phyloP scores from a whole-genome alignment of 140 eudicot species.

The Flaveria floridana region DNA sequence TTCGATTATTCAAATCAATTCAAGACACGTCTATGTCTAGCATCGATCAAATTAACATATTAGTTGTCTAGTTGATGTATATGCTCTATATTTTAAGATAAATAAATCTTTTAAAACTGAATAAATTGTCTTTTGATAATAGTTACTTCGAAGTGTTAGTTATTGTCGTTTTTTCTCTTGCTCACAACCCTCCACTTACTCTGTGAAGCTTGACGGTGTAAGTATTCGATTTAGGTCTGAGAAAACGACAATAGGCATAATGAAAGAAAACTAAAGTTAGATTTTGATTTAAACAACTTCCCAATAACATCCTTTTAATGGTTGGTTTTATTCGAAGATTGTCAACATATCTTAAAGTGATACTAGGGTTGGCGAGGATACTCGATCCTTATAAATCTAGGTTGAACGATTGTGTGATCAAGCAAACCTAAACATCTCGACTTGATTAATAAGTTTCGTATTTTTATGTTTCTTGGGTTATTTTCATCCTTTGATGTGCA shows the following conservation, averaged over 20 bases:
- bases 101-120: not conserved
- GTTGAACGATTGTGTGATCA: not conserved
- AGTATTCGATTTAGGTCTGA: not conserved
- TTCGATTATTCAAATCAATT: slow-evolving; percentile 9
- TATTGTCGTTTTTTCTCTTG: not conserved
- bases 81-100: not conserved
- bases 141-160: not conserved
- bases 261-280: not conserved
- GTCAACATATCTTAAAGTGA: not conserved
- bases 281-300: not conserved
- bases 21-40: slow-evolving; percentile 14
- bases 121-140: not conserved
- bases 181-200: not conserved
- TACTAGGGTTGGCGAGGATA: not conserved
- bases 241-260: not conserved
- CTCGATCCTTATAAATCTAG: not conserved
- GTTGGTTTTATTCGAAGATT: too few relatives aligned
- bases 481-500: not conserved
- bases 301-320: too few relatives aligned
- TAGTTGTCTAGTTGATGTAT: not conserved
- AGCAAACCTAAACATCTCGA: not conserved
- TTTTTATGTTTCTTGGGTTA: not conserved
- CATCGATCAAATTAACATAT: slow-evolving; percentile 13
- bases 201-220: not conserved
- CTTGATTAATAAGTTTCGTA: not conserved